These are phyloP conservation scores for Phlyctochytrium bullatum DNA, from an alignment of 192 early-diverging fungal genomes.

Conservation along the genomic window DNA sequence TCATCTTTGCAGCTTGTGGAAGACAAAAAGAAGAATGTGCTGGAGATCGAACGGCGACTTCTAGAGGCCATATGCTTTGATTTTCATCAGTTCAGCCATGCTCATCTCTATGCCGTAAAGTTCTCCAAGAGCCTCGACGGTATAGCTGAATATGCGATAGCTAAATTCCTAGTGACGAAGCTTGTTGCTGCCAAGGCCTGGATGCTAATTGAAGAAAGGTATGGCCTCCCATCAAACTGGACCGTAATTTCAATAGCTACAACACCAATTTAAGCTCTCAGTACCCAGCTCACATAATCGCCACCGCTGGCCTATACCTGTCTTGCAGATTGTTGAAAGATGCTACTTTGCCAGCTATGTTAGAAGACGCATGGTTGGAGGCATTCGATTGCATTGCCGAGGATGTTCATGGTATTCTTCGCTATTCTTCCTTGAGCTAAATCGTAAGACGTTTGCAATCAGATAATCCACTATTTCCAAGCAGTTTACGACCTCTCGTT, in stretches of 20 bases:
- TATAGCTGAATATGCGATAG: conserved; percentile 21
- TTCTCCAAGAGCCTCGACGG: conserved; percentile 66
- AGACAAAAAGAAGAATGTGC: conserved; percentile 60
- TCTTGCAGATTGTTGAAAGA: conserved; percentile 25
- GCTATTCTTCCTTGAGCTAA: background rate
- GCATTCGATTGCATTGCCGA: conserved; percentile 3
- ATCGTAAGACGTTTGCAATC: background rate
- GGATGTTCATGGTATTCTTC: conserved; percentile 15
- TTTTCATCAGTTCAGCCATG: conserved; percentile 67
- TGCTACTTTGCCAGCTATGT: background rate
- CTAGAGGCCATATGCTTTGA: conserved; percentile 79
- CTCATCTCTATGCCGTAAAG: conserved; percentile 70
- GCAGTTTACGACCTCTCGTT: background rate
- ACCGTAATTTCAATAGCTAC: conserved; percentile 36
- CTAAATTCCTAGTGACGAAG: conserved; percentile 38
- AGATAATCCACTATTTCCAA: background rate
- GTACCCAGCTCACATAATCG: conserved; percentile 64
- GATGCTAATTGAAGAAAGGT: conserved; percentile 47
- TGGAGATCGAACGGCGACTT: conserved; percentile 68
- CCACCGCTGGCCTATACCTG: conserved; percentile 60
- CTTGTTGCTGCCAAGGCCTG: conserved; percentile 49
- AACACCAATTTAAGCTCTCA: conserved; percentile 55
- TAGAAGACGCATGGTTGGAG: background rate
- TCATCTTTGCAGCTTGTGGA: conserved; percentile 55
- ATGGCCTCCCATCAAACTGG: background rate